These are phyloP conservation scores for Dactylis glomerata DNA, from an alignment of 176 grass and related monocot genomes.

Conservation along the genomic window DNA sequence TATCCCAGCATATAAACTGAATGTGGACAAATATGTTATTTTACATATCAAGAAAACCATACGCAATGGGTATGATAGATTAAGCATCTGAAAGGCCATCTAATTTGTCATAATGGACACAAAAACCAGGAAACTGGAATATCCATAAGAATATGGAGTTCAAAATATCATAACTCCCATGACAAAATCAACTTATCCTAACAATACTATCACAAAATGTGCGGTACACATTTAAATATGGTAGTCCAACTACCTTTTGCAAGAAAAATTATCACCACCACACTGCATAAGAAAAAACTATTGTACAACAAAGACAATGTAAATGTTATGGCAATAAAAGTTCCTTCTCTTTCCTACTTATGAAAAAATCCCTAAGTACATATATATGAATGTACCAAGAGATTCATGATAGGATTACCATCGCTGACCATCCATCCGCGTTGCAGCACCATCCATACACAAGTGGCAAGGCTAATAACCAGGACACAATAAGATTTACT, in stretches of 20 bases:
- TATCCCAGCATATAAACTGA: background rate
- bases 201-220: background rate
- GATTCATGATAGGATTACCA: background rate
- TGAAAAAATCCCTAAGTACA: background rate
- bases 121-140: background rate
- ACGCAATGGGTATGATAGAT: background rate
- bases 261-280: background rate
- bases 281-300: background rate
- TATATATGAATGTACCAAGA: slow-evolving; percentile 5
- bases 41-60: background rate
- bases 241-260: background rate
- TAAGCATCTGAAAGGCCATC: background rate
- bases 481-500: background rate
- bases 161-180: background rate
- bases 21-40: background rate
- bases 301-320: background rate
- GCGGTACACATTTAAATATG: background rate
- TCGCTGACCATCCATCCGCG: background rate
- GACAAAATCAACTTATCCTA: background rate
- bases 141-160: background rate
- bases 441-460: background rate
- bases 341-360: background rate
- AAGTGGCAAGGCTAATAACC: slow-evolving; percentile 1
- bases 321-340: background rate
- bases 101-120: background rate